phyloP scores from a whole-genome alignment of 75 land plant species.

The Pinus tabuliformis region DNA sequence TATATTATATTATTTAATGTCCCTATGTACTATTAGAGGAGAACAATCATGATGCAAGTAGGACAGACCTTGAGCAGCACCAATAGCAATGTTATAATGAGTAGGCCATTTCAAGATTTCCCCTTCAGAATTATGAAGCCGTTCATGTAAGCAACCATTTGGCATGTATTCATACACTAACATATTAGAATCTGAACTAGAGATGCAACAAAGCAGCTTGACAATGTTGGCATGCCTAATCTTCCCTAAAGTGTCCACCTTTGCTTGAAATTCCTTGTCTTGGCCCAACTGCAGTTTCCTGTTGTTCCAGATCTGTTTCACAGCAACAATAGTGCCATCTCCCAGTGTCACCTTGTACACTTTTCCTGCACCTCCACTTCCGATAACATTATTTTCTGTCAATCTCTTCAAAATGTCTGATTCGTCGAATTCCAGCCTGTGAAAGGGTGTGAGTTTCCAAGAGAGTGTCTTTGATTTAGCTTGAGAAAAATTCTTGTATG shows the following conservation, averaged over 20 bases:
- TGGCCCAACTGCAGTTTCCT: not conserved
- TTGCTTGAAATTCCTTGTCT: conserved; percentile 51
- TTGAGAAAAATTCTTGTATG: conserved; percentile 1
- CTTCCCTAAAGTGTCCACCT: conserved; percentile 57
- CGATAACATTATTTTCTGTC: conserved; percentile 60
- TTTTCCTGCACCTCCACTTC: conserved; percentile 70
- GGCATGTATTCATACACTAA: conserved; percentile 83
- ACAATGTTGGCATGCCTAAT: conserved; percentile 82
- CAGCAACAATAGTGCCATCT: conserved; percentile 65
- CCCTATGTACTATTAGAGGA: conserved; percentile 62
- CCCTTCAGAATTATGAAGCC: conserved; percentile 46
- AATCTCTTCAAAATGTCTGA: conserved; percentile 34
- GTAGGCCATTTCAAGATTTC: conserved; percentile 43
- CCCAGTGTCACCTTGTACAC: conserved; percentile 55
- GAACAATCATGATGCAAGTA: conserved; percentile 72
- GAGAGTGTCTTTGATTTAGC: not conserved
- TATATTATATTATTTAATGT: conserved; percentile 73
- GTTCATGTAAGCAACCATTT: conserved; percentile 61
- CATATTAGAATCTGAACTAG: conserved; percentile 45
- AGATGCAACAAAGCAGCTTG: conserved; percentile 75
- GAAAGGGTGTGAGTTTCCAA: conserved; percentile 88
- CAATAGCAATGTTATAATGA: conserved; percentile 46
- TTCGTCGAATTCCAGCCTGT: conserved; percentile 59
- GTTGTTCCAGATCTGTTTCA: conserved; percentile 33
- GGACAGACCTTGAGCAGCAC: conserved; percentile 54